Evolutionary conservation across 1,284 basidiomycete species (phyloP).

Genomic region (Ustilago curta): DNA sequence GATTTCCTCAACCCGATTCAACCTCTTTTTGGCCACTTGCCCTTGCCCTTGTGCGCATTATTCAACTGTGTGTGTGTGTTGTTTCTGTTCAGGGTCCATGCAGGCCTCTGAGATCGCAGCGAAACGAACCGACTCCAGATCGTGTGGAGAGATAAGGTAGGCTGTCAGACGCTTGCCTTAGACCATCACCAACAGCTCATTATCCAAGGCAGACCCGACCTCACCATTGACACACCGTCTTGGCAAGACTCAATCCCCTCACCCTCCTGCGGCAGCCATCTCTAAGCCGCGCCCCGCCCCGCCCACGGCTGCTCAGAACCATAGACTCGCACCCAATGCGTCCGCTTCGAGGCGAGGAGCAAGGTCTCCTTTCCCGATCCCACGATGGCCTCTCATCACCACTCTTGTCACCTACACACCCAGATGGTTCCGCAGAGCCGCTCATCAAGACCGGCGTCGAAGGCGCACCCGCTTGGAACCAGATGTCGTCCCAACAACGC

Average conservation of each 20-base stretch:
- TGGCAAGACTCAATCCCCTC: not conserved
- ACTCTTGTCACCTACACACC: conserved; percentile 14
- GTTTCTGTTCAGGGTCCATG: conserved; percentile 1
- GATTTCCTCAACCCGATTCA: too few species aligned
- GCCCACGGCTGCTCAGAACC: conserved; percentile 12
- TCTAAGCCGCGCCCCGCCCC: too few species aligned
- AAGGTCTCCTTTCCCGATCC: conserved; percentile 41
- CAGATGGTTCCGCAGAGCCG: conserved; percentile 40
- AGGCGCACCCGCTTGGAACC: conserved; percentile 43
- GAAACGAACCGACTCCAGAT: not conserved
- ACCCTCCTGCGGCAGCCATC: too few species aligned
- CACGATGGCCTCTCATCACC: conserved; percentile 24
- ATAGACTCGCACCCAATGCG: conserved; percentile 42
- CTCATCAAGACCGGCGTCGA: conserved; percentile 50
- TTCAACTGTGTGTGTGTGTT: not conserved
- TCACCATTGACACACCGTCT: not conserved
- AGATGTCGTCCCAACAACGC: conserved; percentile 29
- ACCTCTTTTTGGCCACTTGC: not conserved
- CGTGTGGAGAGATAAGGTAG: conserved; percentile 7
- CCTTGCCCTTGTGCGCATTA: not conserved
- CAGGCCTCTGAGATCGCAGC: not conserved
- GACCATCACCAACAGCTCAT: not conserved
- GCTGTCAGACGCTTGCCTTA: not conserved
- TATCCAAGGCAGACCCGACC: not conserved
- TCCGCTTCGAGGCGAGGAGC: conserved; percentile 41